These are phyloP conservation scores for Epichloe aotearoae DNA, from an alignment of 2,329 filamentous ascomycete genomes.

Conservation along the genomic window DNA sequence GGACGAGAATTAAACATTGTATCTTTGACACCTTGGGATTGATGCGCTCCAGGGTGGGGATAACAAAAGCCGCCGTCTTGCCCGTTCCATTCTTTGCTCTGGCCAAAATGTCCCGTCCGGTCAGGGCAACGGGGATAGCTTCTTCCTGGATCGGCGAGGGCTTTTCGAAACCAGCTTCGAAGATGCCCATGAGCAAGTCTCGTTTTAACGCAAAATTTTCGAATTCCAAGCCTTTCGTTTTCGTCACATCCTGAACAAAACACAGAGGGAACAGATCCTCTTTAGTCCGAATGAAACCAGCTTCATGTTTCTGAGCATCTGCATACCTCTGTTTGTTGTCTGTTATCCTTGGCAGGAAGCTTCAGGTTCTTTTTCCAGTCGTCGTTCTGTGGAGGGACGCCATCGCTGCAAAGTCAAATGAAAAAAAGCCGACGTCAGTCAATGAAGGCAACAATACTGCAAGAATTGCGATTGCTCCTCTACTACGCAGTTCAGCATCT, in stretches of 20 bases:
- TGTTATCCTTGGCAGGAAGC: constrained; percentile 58
- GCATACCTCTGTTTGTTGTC: constrained; percentile 67
- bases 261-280: constrained; percentile 3
- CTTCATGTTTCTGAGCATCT: neutral
- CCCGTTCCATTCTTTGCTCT: constrained; percentile 97
- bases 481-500: neutral
- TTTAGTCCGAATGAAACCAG: constrained; percentile 7
- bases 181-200: constrained; percentile 96
- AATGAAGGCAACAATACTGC: neutral
- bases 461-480: neutral
- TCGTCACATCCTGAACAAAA: constrained; percentile 74
- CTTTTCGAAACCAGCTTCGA: constrained; percentile 97
- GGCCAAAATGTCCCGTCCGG: constrained; percentile 87
- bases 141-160: constrained; percentile 99
- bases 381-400: constrained; percentile 30
- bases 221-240: constrained; percentile 93
- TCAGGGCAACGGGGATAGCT: constrained; percentile 90
- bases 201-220: constrained; percentile 94
- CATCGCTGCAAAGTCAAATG: constrained; percentile 26
- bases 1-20: constrained; percentile 90
- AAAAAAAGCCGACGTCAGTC: constrained; percentile 1
- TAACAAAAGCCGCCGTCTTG: constrained; percentile 96
- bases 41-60: constrained; percentile 87
- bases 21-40: constrained; percentile 95
- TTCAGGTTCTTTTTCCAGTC: constrained; percentile 68